Conservation (phyloP, 495 filamentous ascomycete genomes). For the Tricharina praecox region DNA sequence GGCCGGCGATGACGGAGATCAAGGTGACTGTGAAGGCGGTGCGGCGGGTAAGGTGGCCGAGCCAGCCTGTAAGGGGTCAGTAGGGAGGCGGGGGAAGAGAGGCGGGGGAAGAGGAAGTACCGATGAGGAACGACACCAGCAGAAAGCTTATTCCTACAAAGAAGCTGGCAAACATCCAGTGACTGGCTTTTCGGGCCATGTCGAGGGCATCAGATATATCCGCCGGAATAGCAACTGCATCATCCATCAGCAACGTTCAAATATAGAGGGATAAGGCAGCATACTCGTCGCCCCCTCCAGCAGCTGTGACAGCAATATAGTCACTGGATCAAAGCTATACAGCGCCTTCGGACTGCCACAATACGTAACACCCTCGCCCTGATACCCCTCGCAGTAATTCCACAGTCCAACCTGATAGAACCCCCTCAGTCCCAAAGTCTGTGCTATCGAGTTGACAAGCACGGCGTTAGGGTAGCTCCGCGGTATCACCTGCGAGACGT, state of each 20-base stretch:
- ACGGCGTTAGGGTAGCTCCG: slow-evolving; percentile 52
- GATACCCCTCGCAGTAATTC: slow-evolving; percentile 77
- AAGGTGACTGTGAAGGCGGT: neutral
- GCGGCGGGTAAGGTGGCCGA: neutral
- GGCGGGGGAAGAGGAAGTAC: no score
- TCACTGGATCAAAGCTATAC: slow-evolving; percentile 83
- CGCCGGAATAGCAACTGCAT: slow-evolving; percentile 57
- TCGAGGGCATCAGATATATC: slow-evolving; percentile 52
- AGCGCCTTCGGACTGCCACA: slow-evolving; percentile 51
- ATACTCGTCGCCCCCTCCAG: slow-evolving; percentile 61
- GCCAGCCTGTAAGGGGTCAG: neutral
- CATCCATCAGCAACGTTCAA: no score
- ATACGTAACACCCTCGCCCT: slow-evolving; percentile 48
- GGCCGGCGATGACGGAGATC: neutral
- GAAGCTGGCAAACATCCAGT: slow-evolving; percentile 86
- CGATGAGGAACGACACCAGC: slow-evolving; percentile 38
- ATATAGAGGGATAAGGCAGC: slow-evolving; percentile 25
- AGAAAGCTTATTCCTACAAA: slow-evolving; percentile 48
- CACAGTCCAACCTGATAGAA: slow-evolving; percentile 89
- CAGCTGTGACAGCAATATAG: slow-evolving; percentile 59
- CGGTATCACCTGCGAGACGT: slow-evolving; percentile 43
- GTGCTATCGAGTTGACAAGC: slow-evolving; percentile 78
- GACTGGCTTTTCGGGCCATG: slow-evolving; percentile 58
- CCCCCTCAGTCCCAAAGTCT: slow-evolving; percentile 72
- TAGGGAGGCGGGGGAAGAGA: no score